Conservation (phyloP, 2,329 filamentous ascomycete species). For the Aureobasidium melanogenum region DNA sequence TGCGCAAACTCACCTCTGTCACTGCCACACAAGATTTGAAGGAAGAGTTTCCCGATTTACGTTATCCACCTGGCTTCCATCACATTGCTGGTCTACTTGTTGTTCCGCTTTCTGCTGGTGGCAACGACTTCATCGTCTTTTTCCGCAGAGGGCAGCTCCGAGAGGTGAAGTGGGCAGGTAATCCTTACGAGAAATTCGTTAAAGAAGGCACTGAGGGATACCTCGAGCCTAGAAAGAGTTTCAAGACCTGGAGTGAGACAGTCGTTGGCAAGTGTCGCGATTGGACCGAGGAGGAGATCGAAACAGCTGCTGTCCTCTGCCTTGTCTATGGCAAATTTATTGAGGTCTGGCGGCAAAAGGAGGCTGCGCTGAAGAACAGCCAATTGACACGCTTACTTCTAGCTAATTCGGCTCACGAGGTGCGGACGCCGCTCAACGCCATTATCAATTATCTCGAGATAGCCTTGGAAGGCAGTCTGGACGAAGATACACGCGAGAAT, state of each 20-base stretch:
- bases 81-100: slow-evolving; percentile 70
- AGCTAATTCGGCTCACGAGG: slow-evolving; percentile 85
- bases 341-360: slow-evolving; percentile 86
- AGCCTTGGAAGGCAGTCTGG: slow-evolving; percentile 70
- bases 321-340: slow-evolving; percentile 86
- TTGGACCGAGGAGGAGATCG: slow-evolving; percentile 82
- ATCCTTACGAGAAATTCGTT: slow-evolving; percentile 71
- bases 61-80: slow-evolving; percentile 70
- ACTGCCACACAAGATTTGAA: slow-evolving; percentile 67
- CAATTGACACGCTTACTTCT: slow-evolving; percentile 70
- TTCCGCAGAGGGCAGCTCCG: slow-evolving; percentile 69
- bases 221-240: slow-evolving; percentile 70
- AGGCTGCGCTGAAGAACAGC: slow-evolving; percentile 71
- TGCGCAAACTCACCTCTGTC: slow-evolving; percentile 66
- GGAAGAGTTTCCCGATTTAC: slow-evolving; percentile 71
- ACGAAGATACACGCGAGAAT: slow-evolving; percentile 77
- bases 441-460: slow-evolving; percentile 95
- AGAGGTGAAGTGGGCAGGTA: slow-evolving; percentile 79
- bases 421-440: slow-evolving; percentile 81
- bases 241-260: slow-evolving; percentile 72
- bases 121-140: slow-evolving; percentile 81
- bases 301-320: slow-evolving; percentile 80
- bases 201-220: slow-evolving; percentile 64
- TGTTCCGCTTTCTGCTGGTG: slow-evolving; percentile 67
- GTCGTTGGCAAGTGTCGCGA: slow-evolving; percentile 75